Conservation (phyloP, 768 basidiomycete genomes). For the Trametes sanguinea region DNA sequence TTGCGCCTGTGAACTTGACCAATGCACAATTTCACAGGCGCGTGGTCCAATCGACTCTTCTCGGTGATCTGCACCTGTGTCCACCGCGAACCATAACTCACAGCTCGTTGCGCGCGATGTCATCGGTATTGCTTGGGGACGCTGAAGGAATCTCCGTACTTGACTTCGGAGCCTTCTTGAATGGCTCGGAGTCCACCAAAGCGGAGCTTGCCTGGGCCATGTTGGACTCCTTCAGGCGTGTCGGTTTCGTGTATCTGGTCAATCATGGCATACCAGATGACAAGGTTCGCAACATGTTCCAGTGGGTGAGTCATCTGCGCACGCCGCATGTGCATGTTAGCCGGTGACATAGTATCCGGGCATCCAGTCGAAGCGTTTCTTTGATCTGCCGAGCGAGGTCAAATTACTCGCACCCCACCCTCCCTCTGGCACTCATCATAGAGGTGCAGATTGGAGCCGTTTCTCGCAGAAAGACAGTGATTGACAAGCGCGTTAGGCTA, state of each 20-base stretch:
- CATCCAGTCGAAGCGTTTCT: conserved; percentile 36
- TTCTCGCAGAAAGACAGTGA: not conserved
- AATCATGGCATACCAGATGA: conserved; percentile 39
- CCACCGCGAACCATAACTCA: not conserved
- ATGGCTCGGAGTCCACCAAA: conserved; percentile 37
- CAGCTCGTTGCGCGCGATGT: not conserved
- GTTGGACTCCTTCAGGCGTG: conserved; percentile 44
- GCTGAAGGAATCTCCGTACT: conserved; percentile 37
- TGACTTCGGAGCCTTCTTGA: conserved; percentile 46
- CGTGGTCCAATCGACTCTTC: too few relatives aligned
- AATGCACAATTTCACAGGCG: too few relatives aligned
- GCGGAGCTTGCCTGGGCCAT: conserved; percentile 44
- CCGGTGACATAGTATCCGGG: not conserved
- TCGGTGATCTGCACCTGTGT: not conserved
- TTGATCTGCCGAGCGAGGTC: conserved; percentile 31
- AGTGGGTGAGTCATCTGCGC: conserved; percentile 28
- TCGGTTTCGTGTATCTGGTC: conserved; percentile 27
- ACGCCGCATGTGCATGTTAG: not conserved
- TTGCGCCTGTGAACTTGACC: too few relatives aligned
- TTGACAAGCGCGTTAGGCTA: conserved; percentile 27
- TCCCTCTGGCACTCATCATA: conserved; percentile 35
- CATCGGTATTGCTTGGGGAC: conserved; percentile 14
- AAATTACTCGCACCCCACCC: conserved; percentile 41
- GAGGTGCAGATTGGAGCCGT: conserved; percentile 24
- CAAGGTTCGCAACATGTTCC: conserved; percentile 35